Evolutionary conservation across 2,329 filamentous ascomycete species (phyloP).

Genomic region (Fusarium nematophilum): DNA sequence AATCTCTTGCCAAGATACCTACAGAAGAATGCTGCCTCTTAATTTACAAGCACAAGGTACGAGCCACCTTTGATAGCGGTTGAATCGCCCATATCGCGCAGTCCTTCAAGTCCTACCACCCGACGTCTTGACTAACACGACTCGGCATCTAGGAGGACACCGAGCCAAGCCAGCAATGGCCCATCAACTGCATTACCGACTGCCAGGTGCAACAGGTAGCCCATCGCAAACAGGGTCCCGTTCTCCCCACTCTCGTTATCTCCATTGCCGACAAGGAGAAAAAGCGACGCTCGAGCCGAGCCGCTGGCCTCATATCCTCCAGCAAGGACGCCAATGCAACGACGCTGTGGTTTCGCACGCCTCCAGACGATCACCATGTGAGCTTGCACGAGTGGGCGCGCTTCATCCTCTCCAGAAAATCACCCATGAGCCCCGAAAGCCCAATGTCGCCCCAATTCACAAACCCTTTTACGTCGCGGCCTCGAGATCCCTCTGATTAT

Average conservation of each 20-base stretch:
- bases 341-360: conserved; percentile 67
- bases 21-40: conserved; percentile 61
- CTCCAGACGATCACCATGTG: conserved; percentile 62
- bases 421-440: conserved; percentile 61
- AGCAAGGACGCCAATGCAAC: conserved; percentile 62
- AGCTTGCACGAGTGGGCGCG: conserved; percentile 70
- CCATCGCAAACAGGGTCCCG: conserved; percentile 70
- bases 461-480: conserved; percentile 61
- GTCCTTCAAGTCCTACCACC: not conserved
- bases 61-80: not conserved
- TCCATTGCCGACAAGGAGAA: conserved; percentile 70
- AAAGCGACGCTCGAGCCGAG: conserved; percentile 73
- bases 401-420: conserved; percentile 60
- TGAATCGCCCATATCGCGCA: not conserved
- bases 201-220: conserved; percentile 69
- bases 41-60: conserved; percentile 68
- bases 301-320: conserved; percentile 64
- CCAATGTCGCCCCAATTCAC: conserved; percentile 65
- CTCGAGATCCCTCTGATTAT: conserved; percentile 56
- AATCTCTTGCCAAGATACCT: conserved; percentile 47
- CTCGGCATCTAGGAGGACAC: conserved; percentile 56
- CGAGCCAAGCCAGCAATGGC: conserved; percentile 66
- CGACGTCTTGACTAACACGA: conserved; percentile 10
- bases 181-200: conserved; percentile 63
- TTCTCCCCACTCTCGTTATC: conserved; percentile 69